Evolutionary conservation across 306 rosid genomes (phyloP).

Genomic region (Ochetophila trinervis): DNA sequence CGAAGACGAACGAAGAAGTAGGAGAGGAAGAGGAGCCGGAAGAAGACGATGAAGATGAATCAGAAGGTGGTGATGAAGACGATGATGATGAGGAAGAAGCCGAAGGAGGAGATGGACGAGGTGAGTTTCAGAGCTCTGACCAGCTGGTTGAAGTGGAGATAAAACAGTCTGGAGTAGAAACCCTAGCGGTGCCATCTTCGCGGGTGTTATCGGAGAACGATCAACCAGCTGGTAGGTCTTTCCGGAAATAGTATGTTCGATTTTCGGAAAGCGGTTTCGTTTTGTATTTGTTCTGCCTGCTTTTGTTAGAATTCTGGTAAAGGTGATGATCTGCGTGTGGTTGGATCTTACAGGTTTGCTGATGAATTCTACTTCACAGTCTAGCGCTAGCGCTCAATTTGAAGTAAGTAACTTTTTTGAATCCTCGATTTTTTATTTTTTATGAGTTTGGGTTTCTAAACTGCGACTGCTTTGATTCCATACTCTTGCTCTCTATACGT

Average conservation of each 20-base stretch:
- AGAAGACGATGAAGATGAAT: conserved; percentile 19
- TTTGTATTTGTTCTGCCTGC: background rate
- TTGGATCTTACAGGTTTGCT: conserved; percentile 47
- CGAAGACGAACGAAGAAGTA: conserved; percentile 15
- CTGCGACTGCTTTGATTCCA: background rate
- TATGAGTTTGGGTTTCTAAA: conserved; percentile 4
- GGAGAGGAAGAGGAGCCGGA: conserved; percentile 27
- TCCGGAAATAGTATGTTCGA: background rate
- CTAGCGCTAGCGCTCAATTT: conserved; percentile 37
- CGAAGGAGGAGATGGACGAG: conserved; percentile 4
- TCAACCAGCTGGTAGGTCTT: conserved; percentile 42
- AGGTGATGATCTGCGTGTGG: conserved; percentile 11
- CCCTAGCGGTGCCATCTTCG: conserved; percentile 56
- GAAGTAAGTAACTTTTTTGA: conserved; percentile 52
- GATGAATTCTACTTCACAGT: conserved; percentile 30
- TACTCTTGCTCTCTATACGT: background rate
- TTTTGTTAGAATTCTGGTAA: conserved; percentile 16
- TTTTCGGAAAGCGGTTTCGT: background rate
- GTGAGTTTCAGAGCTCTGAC: conserved; percentile 26
- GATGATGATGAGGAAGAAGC: conserved; percentile 12
- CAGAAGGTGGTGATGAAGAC: conserved; percentile 1
- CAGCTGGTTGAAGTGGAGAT: conserved; percentile 5
- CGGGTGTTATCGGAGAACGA: conserved; percentile 24
- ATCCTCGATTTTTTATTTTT: background rate
- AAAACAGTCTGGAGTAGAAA: conserved; percentile 35